These are phyloP conservation scores for Euclidium syriacum DNA, from an alignment of 345 rosid species.

Conservation along the genomic window DNA sequence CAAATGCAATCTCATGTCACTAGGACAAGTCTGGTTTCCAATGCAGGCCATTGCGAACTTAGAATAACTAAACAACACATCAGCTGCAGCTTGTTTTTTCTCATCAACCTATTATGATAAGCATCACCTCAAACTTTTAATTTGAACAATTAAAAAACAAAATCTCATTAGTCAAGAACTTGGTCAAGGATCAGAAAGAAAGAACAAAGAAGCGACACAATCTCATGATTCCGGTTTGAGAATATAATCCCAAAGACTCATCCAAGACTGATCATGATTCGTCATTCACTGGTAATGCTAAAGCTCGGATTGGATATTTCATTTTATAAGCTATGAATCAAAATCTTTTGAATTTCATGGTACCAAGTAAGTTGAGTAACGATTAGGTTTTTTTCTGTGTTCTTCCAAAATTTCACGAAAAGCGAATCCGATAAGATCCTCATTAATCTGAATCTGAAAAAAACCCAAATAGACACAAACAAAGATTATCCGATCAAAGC, in stretches of 20 bases:
- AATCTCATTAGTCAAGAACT: not conserved
- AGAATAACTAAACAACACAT: constrained; percentile 81
- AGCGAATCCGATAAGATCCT: not conserved
- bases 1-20: constrained; percentile 85
- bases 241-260: too few relatives aligned
- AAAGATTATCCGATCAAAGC: not conserved
- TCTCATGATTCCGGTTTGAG: not conserved
- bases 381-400: not conserved
- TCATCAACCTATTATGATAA: constrained; percentile 55
- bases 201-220: too few relatives aligned
- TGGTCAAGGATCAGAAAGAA: not conserved
- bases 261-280: not conserved
- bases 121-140: not conserved
- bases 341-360: not conserved
- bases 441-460: not conserved
- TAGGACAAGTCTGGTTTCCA: constrained; percentile 81
- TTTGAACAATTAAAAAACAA: not conserved
- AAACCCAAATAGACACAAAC: not conserved
- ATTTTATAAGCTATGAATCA: not conserved
- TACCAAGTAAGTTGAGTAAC: not conserved
- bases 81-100: constrained; percentile 93
- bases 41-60: constrained; percentile 89
- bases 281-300: not conserved
- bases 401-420: not conserved
- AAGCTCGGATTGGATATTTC: too few relatives aligned